These are phyloP conservation scores for Urochloa ruziziensis DNA, from an alignment of 176 grass and related monocot species.

Conservation along the genomic window DNA sequence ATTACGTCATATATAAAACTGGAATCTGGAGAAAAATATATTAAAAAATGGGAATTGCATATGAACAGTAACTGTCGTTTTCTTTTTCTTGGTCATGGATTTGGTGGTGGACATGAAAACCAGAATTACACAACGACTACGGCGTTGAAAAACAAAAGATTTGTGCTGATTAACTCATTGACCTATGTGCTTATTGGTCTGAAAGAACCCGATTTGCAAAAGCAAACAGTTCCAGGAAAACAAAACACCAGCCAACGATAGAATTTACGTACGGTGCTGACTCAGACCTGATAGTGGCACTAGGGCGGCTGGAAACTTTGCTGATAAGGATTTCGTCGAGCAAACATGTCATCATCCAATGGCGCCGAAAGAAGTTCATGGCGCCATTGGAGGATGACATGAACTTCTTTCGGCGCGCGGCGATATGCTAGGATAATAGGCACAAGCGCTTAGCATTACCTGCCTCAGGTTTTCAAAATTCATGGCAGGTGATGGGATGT, in stretches of 20 bases:
- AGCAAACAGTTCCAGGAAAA: slow-evolving; percentile 34
- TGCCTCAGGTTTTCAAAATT: slow-evolving; percentile 11
- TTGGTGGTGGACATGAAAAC: background rate
- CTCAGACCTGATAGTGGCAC: slow-evolving; percentile 15
- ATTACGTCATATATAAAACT: background rate
- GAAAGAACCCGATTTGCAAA: slow-evolving; percentile 8
- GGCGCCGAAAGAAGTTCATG: too few species aligned
- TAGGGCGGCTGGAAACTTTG: background rate
- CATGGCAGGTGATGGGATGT: slow-evolving; percentile 14
- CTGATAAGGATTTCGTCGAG: slow-evolving; percentile 9
- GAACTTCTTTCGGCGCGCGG: slow-evolving; percentile 32
- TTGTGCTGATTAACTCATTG: background rate
- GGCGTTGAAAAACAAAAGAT: background rate
- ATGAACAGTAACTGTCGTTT: background rate
- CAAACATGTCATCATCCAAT: slow-evolving; percentile 28
- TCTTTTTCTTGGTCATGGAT: background rate
- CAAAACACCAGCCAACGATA: slow-evolving; percentile 25
- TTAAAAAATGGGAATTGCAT: background rate
- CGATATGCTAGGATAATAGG: slow-evolving; percentile 9
- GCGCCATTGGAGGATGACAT: too few species aligned
- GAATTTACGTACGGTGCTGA: slow-evolving; percentile 35
- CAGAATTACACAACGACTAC: background rate
- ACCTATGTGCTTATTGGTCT: background rate
- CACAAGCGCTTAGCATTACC: background rate
- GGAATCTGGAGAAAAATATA: too few species aligned